Evolutionary conservation across 495 filamentous ascomycete species (phyloP), one percentile per base, ranked within the genome.

Genomic region (Talaromyces nanjingensis): DNA sequence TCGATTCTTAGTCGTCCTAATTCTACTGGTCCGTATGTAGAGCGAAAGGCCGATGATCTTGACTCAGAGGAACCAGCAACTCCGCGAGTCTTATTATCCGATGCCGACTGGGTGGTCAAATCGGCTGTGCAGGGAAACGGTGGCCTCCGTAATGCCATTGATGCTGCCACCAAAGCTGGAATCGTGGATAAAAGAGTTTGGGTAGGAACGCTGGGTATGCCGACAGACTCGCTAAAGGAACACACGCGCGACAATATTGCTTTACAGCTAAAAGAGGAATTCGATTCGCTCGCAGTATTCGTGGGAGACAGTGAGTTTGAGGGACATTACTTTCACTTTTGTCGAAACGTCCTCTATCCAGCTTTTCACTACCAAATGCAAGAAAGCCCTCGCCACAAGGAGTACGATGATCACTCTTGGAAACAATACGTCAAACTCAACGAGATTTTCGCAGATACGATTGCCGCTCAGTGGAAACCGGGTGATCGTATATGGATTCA

Each of bases 351-450:
- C 56, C 82, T 93, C 22, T 92, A 89, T 89, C 90, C 90, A 6
- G 91, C 96, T 39, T 96, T 97, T 73, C 92, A 97, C 74, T 97
- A 97, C 73, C 91, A 96, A 73, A 94, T 96, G 65, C 93, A 93
- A 2, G 93, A 97, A 72, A 92, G 94, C 71, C 93, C 93, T 11
- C 96, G 96, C 80, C 96, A 91, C 85, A 97, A 97, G 78, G 93
- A 93, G 0, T 97, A 96, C 70, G 87, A 92, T 71, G 93, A 97
- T 70, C 92, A 97, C 68, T 96, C 92, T 2, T 97, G 91, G 91
- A 84, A 91, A 68, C 96, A 91, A 74, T 97, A 97, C 70, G 89
- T 91, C 63, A 90, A 89, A 47, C 78, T 96, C 68, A 96, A 96
- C 76, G 87, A 92, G 73, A 91, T 87, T 3, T 96, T 96, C 73